These are phyloP conservation scores for Sordariomycetes sp. DNA, from an alignment of 2,329 filamentous ascomycete species.

Conservation along the genomic window DNA sequence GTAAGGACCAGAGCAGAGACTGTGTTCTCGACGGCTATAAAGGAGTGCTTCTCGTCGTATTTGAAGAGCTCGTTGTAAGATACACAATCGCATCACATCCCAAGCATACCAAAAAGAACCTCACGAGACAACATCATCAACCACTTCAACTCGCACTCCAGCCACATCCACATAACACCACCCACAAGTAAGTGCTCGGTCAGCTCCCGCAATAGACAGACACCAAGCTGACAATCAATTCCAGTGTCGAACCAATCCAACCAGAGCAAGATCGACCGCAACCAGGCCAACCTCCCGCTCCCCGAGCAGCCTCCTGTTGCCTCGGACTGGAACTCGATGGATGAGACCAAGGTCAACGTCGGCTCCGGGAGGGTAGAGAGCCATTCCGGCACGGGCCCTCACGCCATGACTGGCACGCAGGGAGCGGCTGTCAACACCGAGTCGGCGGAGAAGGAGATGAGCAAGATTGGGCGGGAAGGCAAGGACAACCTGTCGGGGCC, in stretches of 20 bases:
- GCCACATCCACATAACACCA: background rate
- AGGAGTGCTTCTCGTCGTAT: background rate
- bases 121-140: background rate
- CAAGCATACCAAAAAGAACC: background rate
- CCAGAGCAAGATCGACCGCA: constrained; percentile 54
- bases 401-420: constrained; percentile 40
- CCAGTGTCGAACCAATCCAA: constrained; percentile 28
- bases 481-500: constrained; percentile 37
- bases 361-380: constrained; percentile 49
- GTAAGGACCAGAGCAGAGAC: background rate
- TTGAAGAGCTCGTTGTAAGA: background rate
- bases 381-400: constrained; percentile 38
- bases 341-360: constrained; percentile 58
- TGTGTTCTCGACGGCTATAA: background rate
- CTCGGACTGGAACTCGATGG: constrained; percentile 70
- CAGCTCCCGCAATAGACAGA: background rate
- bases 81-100: background rate
- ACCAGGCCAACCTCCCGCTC: constrained; percentile 63
- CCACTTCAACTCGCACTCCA: background rate
- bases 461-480: constrained; percentile 51
- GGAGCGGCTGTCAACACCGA: constrained; percentile 42
- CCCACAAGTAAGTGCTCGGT: background rate
- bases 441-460: constrained; percentile 42
- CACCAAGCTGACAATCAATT: background rate
- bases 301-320: constrained; percentile 66